phyloP scores from a whole-genome alignment of 164 flowering plant species.

The Umbilicus rupestris region DNA sequence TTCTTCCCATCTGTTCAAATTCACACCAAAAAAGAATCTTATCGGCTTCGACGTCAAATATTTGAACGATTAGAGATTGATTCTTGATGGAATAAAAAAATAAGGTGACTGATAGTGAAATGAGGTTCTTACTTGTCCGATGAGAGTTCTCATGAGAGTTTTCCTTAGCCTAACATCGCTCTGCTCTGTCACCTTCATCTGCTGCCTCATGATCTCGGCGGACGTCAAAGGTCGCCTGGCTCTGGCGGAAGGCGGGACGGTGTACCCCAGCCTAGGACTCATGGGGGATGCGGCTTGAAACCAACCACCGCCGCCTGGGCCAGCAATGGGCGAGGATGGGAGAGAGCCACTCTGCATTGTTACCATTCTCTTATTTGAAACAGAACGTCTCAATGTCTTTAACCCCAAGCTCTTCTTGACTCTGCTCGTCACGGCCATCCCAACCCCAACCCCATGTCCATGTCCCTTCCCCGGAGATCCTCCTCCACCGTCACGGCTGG shows the following conservation, averaged over 20 bases:
- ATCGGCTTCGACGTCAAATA: no score
- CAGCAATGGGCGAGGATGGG: constrained; percentile 31
- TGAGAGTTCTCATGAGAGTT: constrained; percentile 81
- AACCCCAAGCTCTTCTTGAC: constrained; percentile 59
- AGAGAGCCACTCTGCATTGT: constrained; percentile 16
- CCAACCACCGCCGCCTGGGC: background rate
- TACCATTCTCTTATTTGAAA: constrained; percentile 28
- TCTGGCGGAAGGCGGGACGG: constrained; percentile 22
- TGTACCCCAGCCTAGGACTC: constrained; percentile 17
- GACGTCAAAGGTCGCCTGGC: constrained; percentile 65
- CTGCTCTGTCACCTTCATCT: constrained; percentile 85
- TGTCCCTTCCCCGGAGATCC: constrained; percentile 9
- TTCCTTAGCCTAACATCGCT: constrained; percentile 68
- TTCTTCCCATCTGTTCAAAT: constrained; percentile 58
- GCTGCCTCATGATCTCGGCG: constrained; percentile 88
- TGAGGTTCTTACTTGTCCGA: constrained; percentile 97
- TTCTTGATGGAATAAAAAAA: no score
- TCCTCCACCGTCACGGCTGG: constrained; percentile 10
- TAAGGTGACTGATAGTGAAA: no score
- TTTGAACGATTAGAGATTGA: no score
- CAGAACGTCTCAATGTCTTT: constrained; percentile 38
- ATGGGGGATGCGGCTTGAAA: background rate
- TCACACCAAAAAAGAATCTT: no score
- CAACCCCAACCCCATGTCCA: constrained; percentile 32
- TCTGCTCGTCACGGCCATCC: constrained; percentile 54